phyloP scores from a whole-genome alignment of 2,329 filamentous ascomycete species.

The Cryoendolithus antarcticus region DNA sequence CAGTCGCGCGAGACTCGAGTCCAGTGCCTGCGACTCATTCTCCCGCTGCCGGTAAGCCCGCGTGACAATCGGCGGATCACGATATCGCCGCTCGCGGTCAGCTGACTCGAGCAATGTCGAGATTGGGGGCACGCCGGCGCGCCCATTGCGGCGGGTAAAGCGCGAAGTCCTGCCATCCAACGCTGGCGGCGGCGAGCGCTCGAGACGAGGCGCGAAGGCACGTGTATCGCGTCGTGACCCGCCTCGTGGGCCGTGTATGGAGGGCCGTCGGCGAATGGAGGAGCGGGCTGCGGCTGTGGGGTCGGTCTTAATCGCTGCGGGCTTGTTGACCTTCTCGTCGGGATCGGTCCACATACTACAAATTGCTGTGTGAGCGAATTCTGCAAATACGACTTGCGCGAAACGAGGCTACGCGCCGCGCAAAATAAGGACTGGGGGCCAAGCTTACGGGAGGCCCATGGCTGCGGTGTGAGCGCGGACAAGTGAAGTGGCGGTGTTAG shows the following conservation, averaged over 20 bases:
- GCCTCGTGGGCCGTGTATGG: constrained; percentile 18
- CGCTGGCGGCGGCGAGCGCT: constrained; percentile 13
- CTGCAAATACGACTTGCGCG: not conserved
- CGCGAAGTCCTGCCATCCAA: constrained; percentile 35
- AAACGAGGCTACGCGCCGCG: no score
- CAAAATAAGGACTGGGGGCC: constrained; percentile 6
- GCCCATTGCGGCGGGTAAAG: constrained; percentile 1
- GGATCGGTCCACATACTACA: constrained; percentile 44
- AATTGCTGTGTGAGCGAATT: not conserved
- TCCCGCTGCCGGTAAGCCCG: no score
- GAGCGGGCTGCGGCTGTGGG: constrained; percentile 42
- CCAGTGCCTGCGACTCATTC: no score
- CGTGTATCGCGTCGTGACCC: constrained; percentile 17
- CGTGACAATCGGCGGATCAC: no score
- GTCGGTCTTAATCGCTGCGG: constrained; percentile 39
- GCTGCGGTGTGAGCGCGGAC: constrained; percentile 2
- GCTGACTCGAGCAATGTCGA: constrained; percentile 19
- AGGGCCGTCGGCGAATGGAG: constrained; percentile 40
- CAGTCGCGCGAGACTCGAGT: no score
- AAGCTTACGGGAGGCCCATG: constrained; percentile 40
- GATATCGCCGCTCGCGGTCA: constrained; percentile 6
- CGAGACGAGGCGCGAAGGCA: constrained; percentile 12
- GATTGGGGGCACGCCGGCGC: constrained; percentile 18
- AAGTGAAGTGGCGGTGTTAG: not conserved
- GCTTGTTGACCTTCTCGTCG: constrained; percentile 28